A percentile compares a stretch with the other conserved stretches of the same genome.
Evolutionary conservation across 768 basidiomycete genomes (phyloP).

Genomic region (Pleurotus citrinopileatus): DNA sequence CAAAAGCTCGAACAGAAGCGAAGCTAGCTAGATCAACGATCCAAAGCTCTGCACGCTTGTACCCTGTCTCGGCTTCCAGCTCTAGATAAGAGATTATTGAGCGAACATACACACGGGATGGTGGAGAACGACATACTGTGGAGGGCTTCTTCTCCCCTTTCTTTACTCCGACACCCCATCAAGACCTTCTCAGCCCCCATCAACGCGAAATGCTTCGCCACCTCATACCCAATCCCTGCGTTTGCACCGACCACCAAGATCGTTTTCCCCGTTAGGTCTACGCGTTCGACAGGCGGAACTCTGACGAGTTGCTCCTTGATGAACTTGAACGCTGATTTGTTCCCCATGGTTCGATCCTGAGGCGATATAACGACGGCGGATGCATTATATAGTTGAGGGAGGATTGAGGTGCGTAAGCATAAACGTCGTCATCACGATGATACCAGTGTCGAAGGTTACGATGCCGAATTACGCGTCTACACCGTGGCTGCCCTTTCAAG

Average conservation of each 20-base stretch:
- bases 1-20: conserved; percentile 37
- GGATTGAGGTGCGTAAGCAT: too few relatives aligned
- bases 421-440: too few relatives aligned
- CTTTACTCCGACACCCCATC: conserved; percentile 34
- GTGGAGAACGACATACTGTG: conserved; percentile 23
- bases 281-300: conserved; percentile 27
- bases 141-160: conserved; percentile 33
- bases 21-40: conserved; percentile 39
- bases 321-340: background rate
- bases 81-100: conserved; percentile 16
- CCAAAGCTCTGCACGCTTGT: conserved; percentile 33
- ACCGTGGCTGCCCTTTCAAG: too few relatives aligned
- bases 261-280: conserved; percentile 43
- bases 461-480: too few relatives aligned
- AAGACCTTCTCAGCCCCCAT: conserved; percentile 41
- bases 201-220: conserved; percentile 40
- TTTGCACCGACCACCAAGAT: conserved; percentile 51
- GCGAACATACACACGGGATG: too few relatives aligned
- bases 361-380: too few relatives aligned
- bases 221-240: conserved; percentile 46
- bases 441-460: too few relatives aligned
- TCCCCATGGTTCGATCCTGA: background rate
- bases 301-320: conserved; percentile 19
- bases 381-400: too few relatives aligned
- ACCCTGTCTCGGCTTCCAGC: conserved; percentile 30